phyloP scores from a whole-genome alignment of 306 rosid genomes.

The Mimosa bimucronata region DNA sequence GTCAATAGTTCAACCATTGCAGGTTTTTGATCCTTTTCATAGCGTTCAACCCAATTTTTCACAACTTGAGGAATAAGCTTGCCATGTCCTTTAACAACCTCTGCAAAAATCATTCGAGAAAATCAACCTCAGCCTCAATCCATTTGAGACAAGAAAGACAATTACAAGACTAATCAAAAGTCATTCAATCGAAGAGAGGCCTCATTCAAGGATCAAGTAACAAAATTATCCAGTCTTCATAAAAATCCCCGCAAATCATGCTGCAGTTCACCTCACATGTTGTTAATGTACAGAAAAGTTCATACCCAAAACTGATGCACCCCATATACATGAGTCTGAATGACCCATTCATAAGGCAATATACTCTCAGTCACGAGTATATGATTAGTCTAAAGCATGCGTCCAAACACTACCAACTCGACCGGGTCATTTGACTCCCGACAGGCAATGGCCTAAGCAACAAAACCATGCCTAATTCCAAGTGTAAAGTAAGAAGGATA shows the following conservation, averaged over 20 bases:
- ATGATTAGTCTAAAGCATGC: neutral
- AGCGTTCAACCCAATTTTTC: conserved; percentile 89
- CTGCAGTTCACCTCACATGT: neutral
- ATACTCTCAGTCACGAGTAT: neutral
- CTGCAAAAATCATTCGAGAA: conserved; percentile 54
- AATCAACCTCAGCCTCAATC: conserved; percentile 23
- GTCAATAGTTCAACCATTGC: conserved; percentile 83
- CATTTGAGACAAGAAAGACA: conserved; percentile 23
- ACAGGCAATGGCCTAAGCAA: neutral
- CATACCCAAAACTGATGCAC: neutral
- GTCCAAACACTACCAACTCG: neutral
- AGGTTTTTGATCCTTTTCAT: conserved; percentile 75
- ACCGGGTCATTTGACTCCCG: neutral
- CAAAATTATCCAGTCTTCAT: neutral
- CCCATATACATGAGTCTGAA: neutral
- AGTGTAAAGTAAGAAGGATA: neutral
- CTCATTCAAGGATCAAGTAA: neutral
- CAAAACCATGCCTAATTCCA: neutral
- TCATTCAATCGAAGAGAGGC: neutral
- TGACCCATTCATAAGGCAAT: neutral
- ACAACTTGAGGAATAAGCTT: conserved; percentile 73
- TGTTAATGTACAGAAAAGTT: neutral
- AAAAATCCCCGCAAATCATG: neutral
- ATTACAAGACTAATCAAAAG: conserved; percentile 23
- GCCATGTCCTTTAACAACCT: conserved; percentile 76